A percentile compares a stretch with the other conserved stretches of the same genome.
Conservation (phyloP, 2,329 filamentous ascomycete genomes). For the Pestalotiopsis sp. region DNA sequence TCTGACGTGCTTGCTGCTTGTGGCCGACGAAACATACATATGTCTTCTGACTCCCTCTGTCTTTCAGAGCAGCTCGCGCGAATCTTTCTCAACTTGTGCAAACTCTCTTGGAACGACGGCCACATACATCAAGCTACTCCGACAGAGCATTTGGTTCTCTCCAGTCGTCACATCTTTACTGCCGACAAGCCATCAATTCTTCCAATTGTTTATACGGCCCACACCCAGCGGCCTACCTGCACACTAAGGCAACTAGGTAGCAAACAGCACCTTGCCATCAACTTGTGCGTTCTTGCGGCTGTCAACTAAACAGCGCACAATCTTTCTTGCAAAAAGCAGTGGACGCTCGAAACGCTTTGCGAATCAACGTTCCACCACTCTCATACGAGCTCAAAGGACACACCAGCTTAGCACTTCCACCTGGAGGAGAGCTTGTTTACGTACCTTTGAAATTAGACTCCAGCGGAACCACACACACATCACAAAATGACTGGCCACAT, state of each 20-base stretch:
- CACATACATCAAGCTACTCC: background rate
- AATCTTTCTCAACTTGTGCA: background rate
- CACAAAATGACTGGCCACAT: conserved; percentile 41
- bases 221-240: background rate
- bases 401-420: background rate
- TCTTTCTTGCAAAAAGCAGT: background rate
- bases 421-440: background rate
- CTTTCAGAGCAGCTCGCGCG: background rate
- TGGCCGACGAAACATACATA: background rate
- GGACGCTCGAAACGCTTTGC: background rate
- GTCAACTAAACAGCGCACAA: background rate
- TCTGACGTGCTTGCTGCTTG: background rate
- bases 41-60: background rate
- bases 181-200: background rate
- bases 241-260: background rate
- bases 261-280: background rate
- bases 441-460: background rate
- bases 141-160: background rate
- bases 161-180: background rate
- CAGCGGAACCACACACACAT: background rate
- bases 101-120: background rate
- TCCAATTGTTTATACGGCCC: background rate
- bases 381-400: background rate
- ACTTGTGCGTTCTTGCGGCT: background rate
- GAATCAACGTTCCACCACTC: background rate